These are phyloP conservation scores for Apostasia ramifera DNA, from an alignment of 106 monocot genomes.

Conservation along the genomic window DNA sequence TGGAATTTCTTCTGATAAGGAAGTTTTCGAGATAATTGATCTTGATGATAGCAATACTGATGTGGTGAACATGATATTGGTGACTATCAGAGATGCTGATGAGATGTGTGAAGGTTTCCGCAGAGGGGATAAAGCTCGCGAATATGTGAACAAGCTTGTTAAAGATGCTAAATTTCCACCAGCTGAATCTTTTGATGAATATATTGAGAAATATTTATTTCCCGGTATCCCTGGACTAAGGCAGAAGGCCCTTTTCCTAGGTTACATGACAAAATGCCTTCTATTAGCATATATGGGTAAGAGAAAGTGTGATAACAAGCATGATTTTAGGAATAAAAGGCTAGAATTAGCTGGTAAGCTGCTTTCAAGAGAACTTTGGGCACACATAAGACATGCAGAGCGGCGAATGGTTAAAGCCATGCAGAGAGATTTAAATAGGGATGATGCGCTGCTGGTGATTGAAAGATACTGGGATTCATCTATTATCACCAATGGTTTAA, in stretches of 20 bases:
- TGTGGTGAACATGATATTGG: slow-evolving; percentile 51
- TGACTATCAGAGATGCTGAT: slow-evolving; percentile 63
- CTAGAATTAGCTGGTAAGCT: slow-evolving; percentile 74
- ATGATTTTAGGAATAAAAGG: slow-evolving; percentile 97
- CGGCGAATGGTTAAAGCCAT: slow-evolving; percentile 72
- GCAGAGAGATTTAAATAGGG: slow-evolving; percentile 76
- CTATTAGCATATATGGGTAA: slow-evolving; percentile 63
- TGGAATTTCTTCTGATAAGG: slow-evolving; percentile 82
- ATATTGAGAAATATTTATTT: slow-evolving; percentile 64
- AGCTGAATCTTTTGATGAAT: slow-evolving; percentile 66
- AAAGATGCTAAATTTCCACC: slow-evolving; percentile 76
- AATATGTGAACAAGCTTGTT: slow-evolving; percentile 47
- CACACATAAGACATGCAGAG: slow-evolving; percentile 77
- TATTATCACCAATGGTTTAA: slow-evolving; percentile 80
- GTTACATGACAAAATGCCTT: slow-evolving; percentile 83
- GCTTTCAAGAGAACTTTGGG: slow-evolving; percentile 56
- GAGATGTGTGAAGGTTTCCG: slow-evolving; percentile 57
- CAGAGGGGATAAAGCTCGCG: slow-evolving; percentile 36
- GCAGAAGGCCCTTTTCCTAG: slow-evolving; percentile 74
- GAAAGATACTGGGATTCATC: slow-evolving; percentile 79
- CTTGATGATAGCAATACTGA: slow-evolving; percentile 35
- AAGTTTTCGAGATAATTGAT: slow-evolving; percentile 82
- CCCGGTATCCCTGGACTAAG: slow-evolving; percentile 40
- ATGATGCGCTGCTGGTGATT: slow-evolving; percentile 44
- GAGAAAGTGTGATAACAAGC: slow-evolving; percentile 70